phyloP scores from a whole-genome alignment of 1,284 basidiomycete genomes.

The Leccinum pseudoinsigne region DNA sequence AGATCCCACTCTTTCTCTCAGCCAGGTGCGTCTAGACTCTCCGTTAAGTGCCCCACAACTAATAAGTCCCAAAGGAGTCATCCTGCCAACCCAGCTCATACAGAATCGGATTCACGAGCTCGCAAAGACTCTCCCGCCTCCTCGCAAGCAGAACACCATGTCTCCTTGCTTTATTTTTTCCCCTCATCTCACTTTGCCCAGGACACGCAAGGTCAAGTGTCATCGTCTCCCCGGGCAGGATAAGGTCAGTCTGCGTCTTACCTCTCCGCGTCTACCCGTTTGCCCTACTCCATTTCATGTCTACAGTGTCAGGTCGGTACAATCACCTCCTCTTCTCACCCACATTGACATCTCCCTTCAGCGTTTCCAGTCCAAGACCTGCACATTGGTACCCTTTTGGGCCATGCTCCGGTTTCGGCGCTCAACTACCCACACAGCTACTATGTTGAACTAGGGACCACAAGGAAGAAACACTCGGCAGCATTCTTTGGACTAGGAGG shows the following conservation, averaged over 20 bases:
- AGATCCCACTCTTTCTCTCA: slow-evolving; percentile 43
- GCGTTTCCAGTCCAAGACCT: slow-evolving; percentile 81
- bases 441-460: slow-evolving; percentile 77
- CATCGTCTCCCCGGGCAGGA: slow-evolving; percentile 73
- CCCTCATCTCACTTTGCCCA: slow-evolving; percentile 30
- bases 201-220: slow-evolving; percentile 70
- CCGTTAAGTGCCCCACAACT: no score
- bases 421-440: slow-evolving; percentile 47
- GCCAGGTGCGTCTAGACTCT: slow-evolving; percentile 30
- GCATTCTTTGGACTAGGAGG: slow-evolving; percentile 61
- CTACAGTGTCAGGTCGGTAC: slow-evolving; percentile 62
- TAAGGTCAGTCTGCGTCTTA: slow-evolving; percentile 51
- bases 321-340: slow-evolving; percentile 15
- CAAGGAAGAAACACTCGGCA: slow-evolving; percentile 71
- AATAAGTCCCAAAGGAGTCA: slow-evolving; percentile 45
- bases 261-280: slow-evolving; percentile 9
- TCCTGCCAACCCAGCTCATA: slow-evolving; percentile 59
- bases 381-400: slow-evolving; percentile 59
- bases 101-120: slow-evolving; percentile 79
- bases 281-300: slow-evolving; percentile 17
- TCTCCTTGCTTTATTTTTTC: no score
- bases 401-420: slow-evolving; percentile 20
- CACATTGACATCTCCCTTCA: slow-evolving; percentile 31
- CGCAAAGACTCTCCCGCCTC: slow-evolving; percentile 70
- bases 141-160: slow-evolving; percentile 84